Conservation (phyloP, 805 yeast species). For the Saturnispora ahearnii region DNA sequence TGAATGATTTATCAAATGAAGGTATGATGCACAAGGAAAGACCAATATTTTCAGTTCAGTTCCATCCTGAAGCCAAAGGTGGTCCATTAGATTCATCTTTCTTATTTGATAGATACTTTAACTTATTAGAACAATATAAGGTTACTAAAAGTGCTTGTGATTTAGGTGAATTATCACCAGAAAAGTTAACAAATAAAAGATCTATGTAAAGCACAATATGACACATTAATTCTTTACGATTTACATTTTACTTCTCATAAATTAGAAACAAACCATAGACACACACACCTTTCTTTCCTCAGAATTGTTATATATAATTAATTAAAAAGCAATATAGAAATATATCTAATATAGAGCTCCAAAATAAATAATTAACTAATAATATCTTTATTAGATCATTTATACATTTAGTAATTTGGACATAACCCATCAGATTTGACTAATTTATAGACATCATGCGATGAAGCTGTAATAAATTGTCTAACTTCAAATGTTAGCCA, state of each 20-base stretch:
- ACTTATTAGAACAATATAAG: slow-evolving; percentile 53
- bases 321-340: background rate
- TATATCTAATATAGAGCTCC: background rate
- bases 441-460: slow-evolving; percentile 58
- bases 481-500: slow-evolving; percentile 89
- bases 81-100: slow-evolving; percentile 93
- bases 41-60: slow-evolving; percentile 95
- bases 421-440: slow-evolving; percentile 59
- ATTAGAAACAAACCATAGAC: background rate
- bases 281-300: background rate
- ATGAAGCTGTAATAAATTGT: slow-evolving; percentile 73
- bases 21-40: slow-evolving; percentile 85
- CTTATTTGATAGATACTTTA: slow-evolving; percentile 84
- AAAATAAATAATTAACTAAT: background rate
- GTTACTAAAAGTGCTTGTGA: slow-evolving; percentile 21
- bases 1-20: slow-evolving; percentile 94
- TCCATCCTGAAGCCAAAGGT: slow-evolving; percentile 99
- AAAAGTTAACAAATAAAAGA: slow-evolving; percentile 12
- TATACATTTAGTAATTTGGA: slow-evolving; percentile 41
- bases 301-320: background rate
- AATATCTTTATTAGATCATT: background rate
- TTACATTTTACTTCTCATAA: background rate
- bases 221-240: background rate
- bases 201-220: slow-evolving; percentile 6
- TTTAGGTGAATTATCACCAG: slow-evolving; percentile 12